Evolutionary conservation across 75 land plant genomes (phyloP).

Genomic region (Pinus albicaulis): DNA sequence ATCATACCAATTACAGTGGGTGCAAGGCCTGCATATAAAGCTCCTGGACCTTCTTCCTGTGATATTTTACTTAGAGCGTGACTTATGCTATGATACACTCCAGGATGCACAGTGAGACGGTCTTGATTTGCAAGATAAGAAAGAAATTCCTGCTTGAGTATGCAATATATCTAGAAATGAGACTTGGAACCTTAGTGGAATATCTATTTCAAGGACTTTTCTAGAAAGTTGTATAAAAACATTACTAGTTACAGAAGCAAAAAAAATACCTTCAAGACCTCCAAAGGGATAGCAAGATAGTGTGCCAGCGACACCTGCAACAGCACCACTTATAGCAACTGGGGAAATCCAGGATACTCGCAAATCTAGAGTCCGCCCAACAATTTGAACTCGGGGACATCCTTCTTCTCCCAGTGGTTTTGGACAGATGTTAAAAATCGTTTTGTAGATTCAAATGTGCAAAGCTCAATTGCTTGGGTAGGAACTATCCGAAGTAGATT

Average conservation of each 20-base stretch:
- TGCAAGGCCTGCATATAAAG: too few relatives aligned
- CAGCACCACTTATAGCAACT: conserved; percentile 76
- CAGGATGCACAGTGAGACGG: too few relatives aligned
- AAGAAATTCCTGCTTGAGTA: too few relatives aligned
- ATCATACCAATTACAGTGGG: too few relatives aligned
- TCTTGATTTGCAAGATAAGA: too few relatives aligned
- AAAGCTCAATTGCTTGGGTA: conserved; percentile 78
- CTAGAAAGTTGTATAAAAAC: neutral
- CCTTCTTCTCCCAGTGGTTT: conserved; percentile 53
- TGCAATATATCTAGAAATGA: neutral
- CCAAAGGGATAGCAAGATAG: conserved; percentile 74
- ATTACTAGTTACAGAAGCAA: neutral
- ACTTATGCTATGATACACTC: too few relatives aligned
- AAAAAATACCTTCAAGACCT: conserved; percentile 67
- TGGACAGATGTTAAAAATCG: conserved; percentile 40
- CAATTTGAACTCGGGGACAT: conserved; percentile 42
- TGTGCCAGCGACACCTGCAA: conserved; percentile 75
- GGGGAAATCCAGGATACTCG: conserved; percentile 71
- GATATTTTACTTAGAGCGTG: too few relatives aligned
- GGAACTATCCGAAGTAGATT: conserved; percentile 76
- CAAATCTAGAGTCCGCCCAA: conserved; percentile 28
- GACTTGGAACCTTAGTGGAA: neutral
- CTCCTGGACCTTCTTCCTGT: too few relatives aligned
- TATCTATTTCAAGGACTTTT: neutral
- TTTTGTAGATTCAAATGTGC: conserved; percentile 70